These are phyloP conservation scores for Diversispora eburnea DNA, from an alignment of 192 early-diverging fungal genomes.

Conservation along the genomic window DNA sequence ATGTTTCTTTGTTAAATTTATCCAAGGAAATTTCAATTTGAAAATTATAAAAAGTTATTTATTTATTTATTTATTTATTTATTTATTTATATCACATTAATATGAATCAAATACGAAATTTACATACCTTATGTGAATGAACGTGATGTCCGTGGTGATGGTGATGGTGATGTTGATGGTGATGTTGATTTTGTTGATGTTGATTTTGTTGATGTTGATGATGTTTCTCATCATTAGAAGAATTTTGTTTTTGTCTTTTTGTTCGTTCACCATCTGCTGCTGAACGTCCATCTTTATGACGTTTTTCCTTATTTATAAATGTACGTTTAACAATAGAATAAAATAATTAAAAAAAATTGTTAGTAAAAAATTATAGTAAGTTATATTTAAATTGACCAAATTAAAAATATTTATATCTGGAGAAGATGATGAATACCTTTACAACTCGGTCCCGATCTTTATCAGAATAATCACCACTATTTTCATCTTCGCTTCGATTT, in stretches of 20 bases:
- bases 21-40: background rate
- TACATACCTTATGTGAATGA: conserved; percentile 7
- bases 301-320: background rate
- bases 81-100: background rate
- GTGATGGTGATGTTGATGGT: background rate
- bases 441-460: background rate
- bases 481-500: background rate
- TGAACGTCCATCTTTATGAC: background rate
- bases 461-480: conserved; percentile 1
- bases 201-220: background rate
- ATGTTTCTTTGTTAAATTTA: background rate
- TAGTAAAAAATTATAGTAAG: too few relatives aligned
- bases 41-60: background rate
- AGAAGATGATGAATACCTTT: background rate
- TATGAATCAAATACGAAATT: background rate
- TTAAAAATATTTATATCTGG: background rate
- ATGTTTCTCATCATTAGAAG: background rate
- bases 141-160: conserved; percentile 3
- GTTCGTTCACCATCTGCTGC: background rate
- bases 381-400: background rate
- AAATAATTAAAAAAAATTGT: background rate
- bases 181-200: background rate
- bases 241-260: background rate
- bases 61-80: too few relatives aligned
- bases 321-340: background rate